Percentiles rank a stretch among this genome's conserved stretches.
Evolutionary conservation across 2,329 filamentous ascomycete species (phyloP).

Genomic region (Alternaria hordeiaustralica): DNA sequence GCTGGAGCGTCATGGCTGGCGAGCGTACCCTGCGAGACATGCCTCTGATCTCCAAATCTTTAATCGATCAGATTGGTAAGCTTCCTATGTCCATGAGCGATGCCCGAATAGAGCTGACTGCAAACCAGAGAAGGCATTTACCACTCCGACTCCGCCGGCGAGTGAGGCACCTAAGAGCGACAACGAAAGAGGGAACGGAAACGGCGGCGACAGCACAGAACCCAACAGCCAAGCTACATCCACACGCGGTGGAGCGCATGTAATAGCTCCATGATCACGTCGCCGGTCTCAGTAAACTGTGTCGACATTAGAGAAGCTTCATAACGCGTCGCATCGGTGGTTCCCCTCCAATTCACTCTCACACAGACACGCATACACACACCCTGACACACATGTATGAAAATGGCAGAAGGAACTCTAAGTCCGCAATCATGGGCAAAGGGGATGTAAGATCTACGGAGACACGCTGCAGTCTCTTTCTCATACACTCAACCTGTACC

Average conservation of each 20-base stretch:
- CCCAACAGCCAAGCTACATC: background rate
- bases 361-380: background rate
- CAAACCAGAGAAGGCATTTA: background rate
- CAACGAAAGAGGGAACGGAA: background rate
- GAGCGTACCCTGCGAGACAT: background rate
- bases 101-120: background rate
- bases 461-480: background rate
- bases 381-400: background rate
- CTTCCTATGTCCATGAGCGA: background rate
- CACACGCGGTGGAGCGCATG: background rate
- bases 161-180: background rate
- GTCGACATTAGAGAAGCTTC: background rate
- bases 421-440: background rate
- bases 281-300: background rate
- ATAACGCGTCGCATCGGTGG: background rate
- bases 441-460: background rate
- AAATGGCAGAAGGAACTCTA: no score
- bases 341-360: background rate
- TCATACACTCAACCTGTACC: background rate
- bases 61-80: background rate
- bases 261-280: background rate
- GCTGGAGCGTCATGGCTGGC: background rate
- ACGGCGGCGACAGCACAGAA: background rate
- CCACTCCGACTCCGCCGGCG: background rate
- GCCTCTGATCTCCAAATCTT: background rate